phyloP scores from a whole-genome alignment of 2,329 filamentous ascomycete species.

The Akanthomyces uredinophilus region DNA sequence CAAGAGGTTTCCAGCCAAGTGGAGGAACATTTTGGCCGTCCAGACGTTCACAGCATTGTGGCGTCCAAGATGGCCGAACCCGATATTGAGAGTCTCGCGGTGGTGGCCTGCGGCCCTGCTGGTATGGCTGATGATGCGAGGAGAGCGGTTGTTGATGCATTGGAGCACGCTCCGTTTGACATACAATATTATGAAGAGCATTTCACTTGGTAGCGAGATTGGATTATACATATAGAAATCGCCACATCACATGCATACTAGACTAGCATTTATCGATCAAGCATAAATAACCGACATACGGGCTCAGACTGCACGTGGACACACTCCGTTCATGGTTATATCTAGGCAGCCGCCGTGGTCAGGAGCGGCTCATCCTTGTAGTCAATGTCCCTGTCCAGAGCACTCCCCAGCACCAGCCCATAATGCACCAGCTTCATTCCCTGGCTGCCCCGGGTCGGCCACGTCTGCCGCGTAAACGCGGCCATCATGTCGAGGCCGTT shows the following conservation, averaged over 20 bases:
- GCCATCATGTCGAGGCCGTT: constrained; percentile 32
- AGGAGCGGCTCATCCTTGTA: constrained; percentile 24
- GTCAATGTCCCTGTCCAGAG: constrained; percentile 27
- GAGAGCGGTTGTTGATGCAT: constrained; percentile 28
- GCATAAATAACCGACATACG: not conserved
- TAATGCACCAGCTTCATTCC: constrained; percentile 17
- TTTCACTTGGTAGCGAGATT: constrained; percentile 34
- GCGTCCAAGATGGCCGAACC: constrained; percentile 21
- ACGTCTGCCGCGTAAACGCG: constrained; percentile 25
- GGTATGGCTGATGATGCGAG: constrained; percentile 41
- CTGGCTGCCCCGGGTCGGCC: constrained; percentile 23
- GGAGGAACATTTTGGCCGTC: constrained; percentile 24
- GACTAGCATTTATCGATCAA: not conserved
- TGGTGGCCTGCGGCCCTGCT: constrained; percentile 41
- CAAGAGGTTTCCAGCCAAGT: constrained; percentile 19
- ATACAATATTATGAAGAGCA: constrained; percentile 41
- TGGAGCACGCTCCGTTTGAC: constrained; percentile 22
- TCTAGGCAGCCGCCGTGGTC: not conserved
- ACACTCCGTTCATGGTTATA: no score
- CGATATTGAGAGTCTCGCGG: constrained; percentile 28
- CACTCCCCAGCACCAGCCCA: constrained; percentile 20
- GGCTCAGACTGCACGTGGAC: not conserved
- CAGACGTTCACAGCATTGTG: constrained; percentile 30
- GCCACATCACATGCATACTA: not conserved
- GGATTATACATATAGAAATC: not conserved